Base-by-base conservation (phyloP, 2,329 filamentous ascomycete genomes). In the Zalaria sp. region DNA sequence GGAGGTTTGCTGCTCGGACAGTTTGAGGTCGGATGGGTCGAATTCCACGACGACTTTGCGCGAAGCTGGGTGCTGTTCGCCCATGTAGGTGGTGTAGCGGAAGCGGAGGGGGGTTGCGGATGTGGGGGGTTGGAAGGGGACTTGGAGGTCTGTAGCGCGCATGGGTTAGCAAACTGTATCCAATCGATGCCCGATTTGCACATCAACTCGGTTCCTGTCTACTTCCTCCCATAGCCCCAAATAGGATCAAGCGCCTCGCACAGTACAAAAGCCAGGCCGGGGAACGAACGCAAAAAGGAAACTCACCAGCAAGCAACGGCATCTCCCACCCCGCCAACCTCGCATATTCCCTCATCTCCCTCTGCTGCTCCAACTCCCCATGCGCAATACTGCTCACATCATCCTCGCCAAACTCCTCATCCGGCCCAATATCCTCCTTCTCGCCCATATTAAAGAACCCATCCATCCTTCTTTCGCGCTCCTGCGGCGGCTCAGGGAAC, bases 71-170 rank as follows among this genome's bases (percentile, higher is more conserved):
- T 98, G 93, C 43, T 75, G 69, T 64, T 96, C 91, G 54, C 89
- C 89, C 73, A 98, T 81, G 66, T 96, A 96, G 32, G 82, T 88
- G 10, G 91, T 98, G 69, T 94, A 95, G 54, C 91, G 81, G 77
- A 95, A 98, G 54, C 89, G 82, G 44, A 98, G 76, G 37, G 86
- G 77, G 52, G 83, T 72, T 37, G 77, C 62, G 27, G 70, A 61
- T 9, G 73, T 71, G 2, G 89, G 86, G 3, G 79, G 75, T 46
- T 72, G 65, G 60, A 94, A 96, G 11, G 84, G 81, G 62, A 84
- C 84, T 42, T 84, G 81, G 47, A 91, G 74, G 58, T 89, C 85
- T 94, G 56, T 39, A 42, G 18, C 18, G 18, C 18, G 18, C 18
- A 18, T 18, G 18, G 18, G 18, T 18, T 18, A 18, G 18, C 18